Conservation (phyloP, 768 basidiomycete genomes). For the Naganishia vishniacii region DNA sequence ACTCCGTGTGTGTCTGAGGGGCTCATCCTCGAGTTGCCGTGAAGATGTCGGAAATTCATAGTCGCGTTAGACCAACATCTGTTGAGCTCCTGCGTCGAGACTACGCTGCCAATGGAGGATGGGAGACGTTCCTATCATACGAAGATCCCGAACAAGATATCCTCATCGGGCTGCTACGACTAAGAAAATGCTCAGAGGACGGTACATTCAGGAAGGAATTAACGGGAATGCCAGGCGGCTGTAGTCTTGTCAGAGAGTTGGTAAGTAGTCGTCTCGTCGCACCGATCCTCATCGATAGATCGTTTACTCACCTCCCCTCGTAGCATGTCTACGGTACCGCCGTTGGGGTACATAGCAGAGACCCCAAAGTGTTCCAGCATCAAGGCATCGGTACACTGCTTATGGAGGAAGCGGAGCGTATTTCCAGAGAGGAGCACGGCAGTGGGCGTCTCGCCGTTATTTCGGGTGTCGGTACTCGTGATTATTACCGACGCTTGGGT, state of each 20-base stretch:
- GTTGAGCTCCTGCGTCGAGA: conserved; percentile 92
- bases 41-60: conserved; percentile 96
- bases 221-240: conserved; percentile 59
- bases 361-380: conserved; percentile 98
- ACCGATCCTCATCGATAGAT: neutral
- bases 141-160: conserved; percentile 97
- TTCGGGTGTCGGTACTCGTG: conserved; percentile 93
- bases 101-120: conserved; percentile 94
- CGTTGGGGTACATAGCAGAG: conserved; percentile 90
- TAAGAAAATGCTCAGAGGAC: conserved; percentile 93
- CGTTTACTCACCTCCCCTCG: neutral
- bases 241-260: conserved; percentile 88
- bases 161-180: conserved; percentile 80
- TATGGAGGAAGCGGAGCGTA: conserved; percentile 99
- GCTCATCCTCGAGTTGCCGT: conserved; percentile 16
- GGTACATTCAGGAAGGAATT: conserved; percentile 95
- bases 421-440: conserved; percentile 93
- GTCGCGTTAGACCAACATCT: conserved; percentile 90
- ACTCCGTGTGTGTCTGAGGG: neutral
- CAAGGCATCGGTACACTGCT: conserved; percentile 94
- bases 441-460: conserved; percentile 96
- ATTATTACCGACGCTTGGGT: conserved; percentile 90
- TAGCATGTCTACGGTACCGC: conserved; percentile 85
- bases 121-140: conserved; percentile 99
- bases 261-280: conserved; percentile 45